Conservation (phyloP, 441 rosid species). For the Metrosideros polymorpha region DNA sequence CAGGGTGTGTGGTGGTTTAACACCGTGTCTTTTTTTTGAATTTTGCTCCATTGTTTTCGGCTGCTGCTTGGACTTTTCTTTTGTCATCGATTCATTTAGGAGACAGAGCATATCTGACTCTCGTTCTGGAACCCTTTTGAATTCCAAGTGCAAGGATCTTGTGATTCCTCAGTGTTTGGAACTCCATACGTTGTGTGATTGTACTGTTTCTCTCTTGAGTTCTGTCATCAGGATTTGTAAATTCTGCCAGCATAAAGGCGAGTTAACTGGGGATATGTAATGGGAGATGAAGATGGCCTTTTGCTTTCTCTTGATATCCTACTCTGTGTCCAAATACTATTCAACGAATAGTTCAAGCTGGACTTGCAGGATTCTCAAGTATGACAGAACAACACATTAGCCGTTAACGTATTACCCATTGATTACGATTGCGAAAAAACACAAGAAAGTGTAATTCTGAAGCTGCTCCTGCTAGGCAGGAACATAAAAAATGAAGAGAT, state of each 20-base stretch:
- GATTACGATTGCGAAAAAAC: neutral
- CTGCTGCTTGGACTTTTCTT: neutral
- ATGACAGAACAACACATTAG: neutral
- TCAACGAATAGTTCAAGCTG: neutral
- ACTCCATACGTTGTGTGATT: neutral
- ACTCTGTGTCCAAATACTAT: accelerated
- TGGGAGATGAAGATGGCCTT: neutral
- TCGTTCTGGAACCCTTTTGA: neutral
- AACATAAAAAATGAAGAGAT: no score
- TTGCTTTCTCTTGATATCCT: neutral
- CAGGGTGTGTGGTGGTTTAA: slow-evolving; percentile 11
- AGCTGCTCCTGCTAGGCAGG: no score
- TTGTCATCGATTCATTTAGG: neutral
- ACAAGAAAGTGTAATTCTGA: no score
- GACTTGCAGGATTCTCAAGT: neutral
- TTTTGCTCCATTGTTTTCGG: neutral
- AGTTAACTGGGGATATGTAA: neutral
- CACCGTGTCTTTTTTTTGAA: neutral
- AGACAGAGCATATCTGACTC: neutral
- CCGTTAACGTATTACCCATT: neutral
- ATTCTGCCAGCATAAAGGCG: neutral
- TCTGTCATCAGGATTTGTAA: neutral
- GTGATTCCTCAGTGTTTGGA: neutral
- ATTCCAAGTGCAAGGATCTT: neutral
- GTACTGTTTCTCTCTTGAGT: neutral